phyloP scores from a whole-genome alignment of 2,329 filamentous ascomycete species.

The Ascochyta rabiei region DNA sequence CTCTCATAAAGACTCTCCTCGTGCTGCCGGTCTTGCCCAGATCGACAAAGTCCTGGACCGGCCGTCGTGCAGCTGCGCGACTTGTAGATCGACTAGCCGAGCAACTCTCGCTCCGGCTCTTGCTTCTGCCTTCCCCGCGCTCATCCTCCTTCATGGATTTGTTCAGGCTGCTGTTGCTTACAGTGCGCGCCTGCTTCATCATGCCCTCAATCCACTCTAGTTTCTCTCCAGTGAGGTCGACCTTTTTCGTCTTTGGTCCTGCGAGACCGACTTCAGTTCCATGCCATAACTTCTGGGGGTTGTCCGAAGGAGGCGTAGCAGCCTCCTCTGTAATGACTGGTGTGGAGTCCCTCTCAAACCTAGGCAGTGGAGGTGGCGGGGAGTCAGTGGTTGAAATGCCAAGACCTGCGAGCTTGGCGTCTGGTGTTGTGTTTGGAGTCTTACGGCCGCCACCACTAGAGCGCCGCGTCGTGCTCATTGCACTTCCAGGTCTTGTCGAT shows the following conservation, averaged over 20 bases:
- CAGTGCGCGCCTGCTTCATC: conserved; percentile 77
- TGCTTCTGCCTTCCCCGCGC: conserved; percentile 28
- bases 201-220: conserved; percentile 82
- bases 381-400: conserved; percentile 26
- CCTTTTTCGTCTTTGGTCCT: conserved; percentile 68
- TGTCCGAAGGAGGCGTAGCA: conserved; percentile 34
- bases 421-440: conserved; percentile 39
- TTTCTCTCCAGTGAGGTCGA: conserved; percentile 72
- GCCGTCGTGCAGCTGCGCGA: conserved; percentile 24
- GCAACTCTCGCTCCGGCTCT: conserved; percentile 35
- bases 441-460: conserved; percentile 31
- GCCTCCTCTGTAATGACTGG: conserved; percentile 35
- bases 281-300: conserved; percentile 43
- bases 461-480: conserved; percentile 33
- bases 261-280: conserved; percentile 67
- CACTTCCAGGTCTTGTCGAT: conserved; percentile 37
- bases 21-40: conserved; percentile 75
- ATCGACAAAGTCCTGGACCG: conserved; percentile 63
- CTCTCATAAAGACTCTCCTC: conserved; percentile 69
- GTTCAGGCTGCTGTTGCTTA: conserved; percentile 65
- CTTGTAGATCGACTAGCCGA: conserved; percentile 33
- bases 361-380: conserved; percentile 32
- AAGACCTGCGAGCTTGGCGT: conserved; percentile 17
- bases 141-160: conserved; percentile 24
- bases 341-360: conserved; percentile 27